These are phyloP conservation scores for Lasiodiplodia hormozganensis DNA, from an alignment of 2,329 filamentous ascomycete genomes.

Conservation along the genomic window DNA sequence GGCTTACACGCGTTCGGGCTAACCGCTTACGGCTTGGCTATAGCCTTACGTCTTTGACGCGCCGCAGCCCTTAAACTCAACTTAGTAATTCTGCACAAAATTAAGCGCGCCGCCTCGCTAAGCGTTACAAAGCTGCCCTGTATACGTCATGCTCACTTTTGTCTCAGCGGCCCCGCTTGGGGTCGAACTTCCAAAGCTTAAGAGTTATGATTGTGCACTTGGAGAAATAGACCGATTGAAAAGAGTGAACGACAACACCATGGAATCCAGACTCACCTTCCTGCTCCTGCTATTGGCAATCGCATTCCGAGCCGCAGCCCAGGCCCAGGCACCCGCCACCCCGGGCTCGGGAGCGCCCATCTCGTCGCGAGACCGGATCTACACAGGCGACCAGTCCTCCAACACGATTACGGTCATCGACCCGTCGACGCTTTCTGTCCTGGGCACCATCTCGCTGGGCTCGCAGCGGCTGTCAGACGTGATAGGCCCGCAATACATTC, in stretches of 20 bases:
- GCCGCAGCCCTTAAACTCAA: neutral
- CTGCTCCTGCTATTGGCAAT: too few relatives aligned
- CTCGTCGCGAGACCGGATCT: slow-evolving; percentile 27
- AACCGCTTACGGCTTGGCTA: neutral
- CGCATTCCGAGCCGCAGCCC: neutral
- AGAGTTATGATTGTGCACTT: too few relatives aligned
- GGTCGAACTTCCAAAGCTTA: too few relatives aligned
- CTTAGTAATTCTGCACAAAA: neutral
- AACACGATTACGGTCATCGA: slow-evolving; percentile 31
- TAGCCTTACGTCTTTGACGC: neutral
- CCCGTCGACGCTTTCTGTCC: slow-evolving; percentile 1
- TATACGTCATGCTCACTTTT: neutral
- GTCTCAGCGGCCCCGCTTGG: too few relatives aligned
- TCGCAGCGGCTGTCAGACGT: slow-evolving; percentile 4
- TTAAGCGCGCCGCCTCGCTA: neutral
- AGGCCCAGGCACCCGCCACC: slow-evolving; percentile 20
- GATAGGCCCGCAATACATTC: slow-evolving; percentile 28
- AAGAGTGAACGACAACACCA: too few relatives aligned
- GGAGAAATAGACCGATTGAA: too few relatives aligned
- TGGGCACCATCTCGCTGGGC: slow-evolving; percentile 29
- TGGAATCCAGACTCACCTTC: too few relatives aligned
- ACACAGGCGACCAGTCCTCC: slow-evolving; percentile 28
- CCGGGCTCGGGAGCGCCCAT: slow-evolving; percentile 3
- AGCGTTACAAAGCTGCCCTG: neutral
- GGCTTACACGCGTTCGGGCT: neutral